Base-by-base conservation (phyloP, 371 early-diverging fungal genomes). In the Rhizopus sp. region DNA sequence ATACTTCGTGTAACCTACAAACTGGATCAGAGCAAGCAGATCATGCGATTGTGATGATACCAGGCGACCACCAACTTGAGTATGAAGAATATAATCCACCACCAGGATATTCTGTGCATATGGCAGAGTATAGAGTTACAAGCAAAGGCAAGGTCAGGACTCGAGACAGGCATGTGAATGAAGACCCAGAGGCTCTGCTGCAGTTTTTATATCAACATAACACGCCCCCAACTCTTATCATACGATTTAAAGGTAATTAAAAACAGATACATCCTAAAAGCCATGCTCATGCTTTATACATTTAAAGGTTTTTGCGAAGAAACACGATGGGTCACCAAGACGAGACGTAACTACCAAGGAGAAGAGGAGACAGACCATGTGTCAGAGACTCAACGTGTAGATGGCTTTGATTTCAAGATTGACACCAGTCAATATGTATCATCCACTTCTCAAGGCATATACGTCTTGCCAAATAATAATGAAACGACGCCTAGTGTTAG, bases 181-280 rank as follows among this genome's bases (percentile, higher is more conserved):
- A 66, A 7, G 80, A 80, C 51, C 70, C 70, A 5, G 77, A 77
- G 49, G 80, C 80, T 9, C 57, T 80, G 2, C 46, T 63, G 1
- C 77, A 71, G 44, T 80, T 80, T 37, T 40, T 80, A 34, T 53
- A 67, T 31, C 69, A 74, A 23, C 73, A 73, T 40, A 80, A 80
- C 39, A 71, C 63, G 2, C 49, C 66, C 6, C 80, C 80, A 6
- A 47, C 38, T 8, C 63, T 80, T 59, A 46, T 34, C 7, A 64
- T 75, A 7, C 57, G 69, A 31, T 77, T 80, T 47, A 60, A 68
- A 62, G 77, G 77, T 76, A 70, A 32, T 23, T 23, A 23, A 23
- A 23, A 23, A 23, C 2, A 23, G 23, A 23, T 23, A 23, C 23
- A 23, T 23, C 23, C 23, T 23, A 23, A 23, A 23, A 23, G 2